These are phyloP conservation scores for Globisporangium recalcitrans DNA, from an alignment of 352 stramenopile genomes.

Conservation along the genomic window DNA sequence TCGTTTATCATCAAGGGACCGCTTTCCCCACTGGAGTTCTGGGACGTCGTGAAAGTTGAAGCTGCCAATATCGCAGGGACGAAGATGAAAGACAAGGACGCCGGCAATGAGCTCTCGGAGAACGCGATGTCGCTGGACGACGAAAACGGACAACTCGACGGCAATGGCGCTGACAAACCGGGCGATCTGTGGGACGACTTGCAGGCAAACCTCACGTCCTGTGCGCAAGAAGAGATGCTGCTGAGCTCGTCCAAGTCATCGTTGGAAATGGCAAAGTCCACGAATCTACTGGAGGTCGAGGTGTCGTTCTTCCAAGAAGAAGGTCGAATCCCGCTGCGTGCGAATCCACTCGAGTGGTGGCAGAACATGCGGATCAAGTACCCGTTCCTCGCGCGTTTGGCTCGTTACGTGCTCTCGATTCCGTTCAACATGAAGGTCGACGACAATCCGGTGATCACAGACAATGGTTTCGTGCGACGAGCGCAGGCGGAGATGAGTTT, in stretches of 20 bases:
- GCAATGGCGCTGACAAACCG: slow-evolving; percentile 8
- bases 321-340: slow-evolving; percentile 41
- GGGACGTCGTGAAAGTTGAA: slow-evolving; percentile 64
- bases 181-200: slow-evolving; percentile 67
- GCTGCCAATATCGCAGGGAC: slow-evolving; percentile 43
- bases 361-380: slow-evolving; percentile 75
- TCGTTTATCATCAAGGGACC: slow-evolving; percentile 74
- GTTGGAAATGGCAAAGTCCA: slow-evolving; percentile 63
- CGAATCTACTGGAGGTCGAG: slow-evolving; percentile 72
- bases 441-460: slow-evolving; percentile 41
- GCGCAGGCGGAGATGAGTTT: slow-evolving; percentile 34
- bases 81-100: slow-evolving; percentile 50
- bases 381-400: slow-evolving; percentile 59
- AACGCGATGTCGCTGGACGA: slow-evolving; percentile 36
- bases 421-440: slow-evolving; percentile 40
- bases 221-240: slow-evolving; percentile 72
- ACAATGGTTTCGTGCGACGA: slow-evolving; percentile 40
- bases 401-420: slow-evolving; percentile 65
- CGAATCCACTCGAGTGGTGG: slow-evolving; percentile 75
- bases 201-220: slow-evolving; percentile 64
- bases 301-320: slow-evolving; percentile 79
- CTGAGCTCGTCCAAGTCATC: slow-evolving; percentile 59
- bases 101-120: slow-evolving; percentile 34
- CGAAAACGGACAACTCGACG: slow-evolving; percentile 22
- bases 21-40: slow-evolving; percentile 49